These are phyloP conservation scores for Malania oleifera DNA, from an alignment of 164 flowering plant genomes.

Conservation along the genomic window DNA sequence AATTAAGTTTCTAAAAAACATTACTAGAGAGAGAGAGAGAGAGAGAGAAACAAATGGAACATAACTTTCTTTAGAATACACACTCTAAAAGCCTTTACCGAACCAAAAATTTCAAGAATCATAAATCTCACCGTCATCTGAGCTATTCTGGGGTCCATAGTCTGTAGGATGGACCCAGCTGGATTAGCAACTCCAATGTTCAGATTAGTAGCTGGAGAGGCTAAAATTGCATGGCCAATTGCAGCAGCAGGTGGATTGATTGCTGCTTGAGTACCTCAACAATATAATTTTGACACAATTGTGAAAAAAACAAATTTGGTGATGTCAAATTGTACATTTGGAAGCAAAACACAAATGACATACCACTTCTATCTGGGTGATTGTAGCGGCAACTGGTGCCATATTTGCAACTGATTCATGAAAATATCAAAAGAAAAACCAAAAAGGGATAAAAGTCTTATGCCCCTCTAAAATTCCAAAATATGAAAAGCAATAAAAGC, in stretches of 20 bases:
- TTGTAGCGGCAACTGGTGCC: constrained; percentile 77
- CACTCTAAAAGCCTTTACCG: too few relatives aligned
- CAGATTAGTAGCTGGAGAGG: constrained; percentile 44
- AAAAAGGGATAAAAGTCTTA: not conserved
- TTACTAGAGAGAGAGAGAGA: too few relatives aligned
- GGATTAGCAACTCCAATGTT: constrained; percentile 54
- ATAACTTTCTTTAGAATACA: too few relatives aligned
- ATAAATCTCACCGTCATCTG: constrained; percentile 41
- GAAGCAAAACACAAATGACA: not conserved
- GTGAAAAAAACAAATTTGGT: not conserved
- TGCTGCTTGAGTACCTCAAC: constrained; percentile 28
- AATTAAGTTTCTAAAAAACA: too few relatives aligned
- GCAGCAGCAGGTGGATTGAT: constrained; percentile 46
- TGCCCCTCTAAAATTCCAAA: not conserved
- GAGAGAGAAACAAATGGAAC: not conserved
- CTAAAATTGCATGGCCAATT: constrained; percentile 34
- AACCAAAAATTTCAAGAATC: not conserved
- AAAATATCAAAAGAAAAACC: not conserved
- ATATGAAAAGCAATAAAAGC: not conserved
- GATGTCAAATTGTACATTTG: not conserved
- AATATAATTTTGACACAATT: not conserved
- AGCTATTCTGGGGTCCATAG: constrained; percentile 49
- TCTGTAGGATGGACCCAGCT: constrained; percentile 48
- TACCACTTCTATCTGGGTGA: constrained; percentile 79
- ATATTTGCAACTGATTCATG: constrained; percentile 78